Percentiles rank a stretch among this genome's conserved stretches.
Conservation (phyloP, 2,329 filamentous ascomycete species). For the Knoxdaviesia proteae region DNA sequence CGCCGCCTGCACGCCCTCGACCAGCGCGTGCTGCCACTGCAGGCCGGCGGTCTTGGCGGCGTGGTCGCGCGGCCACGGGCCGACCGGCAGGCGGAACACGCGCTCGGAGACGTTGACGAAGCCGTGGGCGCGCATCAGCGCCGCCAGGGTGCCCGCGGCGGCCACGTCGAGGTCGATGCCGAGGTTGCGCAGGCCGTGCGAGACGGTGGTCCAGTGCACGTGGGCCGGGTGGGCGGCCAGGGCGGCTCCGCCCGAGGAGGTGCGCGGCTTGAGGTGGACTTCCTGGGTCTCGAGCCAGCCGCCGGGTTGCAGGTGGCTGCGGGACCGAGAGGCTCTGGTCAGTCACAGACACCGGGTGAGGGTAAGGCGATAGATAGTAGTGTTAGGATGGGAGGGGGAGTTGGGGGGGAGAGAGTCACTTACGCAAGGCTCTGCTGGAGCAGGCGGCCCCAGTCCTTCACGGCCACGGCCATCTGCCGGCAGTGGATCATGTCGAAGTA, state of each 20-base stretch:
- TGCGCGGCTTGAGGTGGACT: slow-evolving; percentile 26
- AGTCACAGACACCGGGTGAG: too few species aligned
- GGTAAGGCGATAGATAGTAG: too few species aligned
- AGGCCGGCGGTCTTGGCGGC: slow-evolving; percentile 18
- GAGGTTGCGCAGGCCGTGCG: slow-evolving; percentile 19
- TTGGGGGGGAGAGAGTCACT: slow-evolving; percentile 5
- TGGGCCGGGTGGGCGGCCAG: slow-evolving; percentile 21
- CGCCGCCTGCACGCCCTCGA: slow-evolving; percentile 29
- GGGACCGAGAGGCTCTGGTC: neutral
- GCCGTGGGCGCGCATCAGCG: slow-evolving; percentile 26
- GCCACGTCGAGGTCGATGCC: slow-evolving; percentile 26
- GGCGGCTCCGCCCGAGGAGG: slow-evolving; percentile 16
- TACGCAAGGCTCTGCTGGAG: slow-evolving; percentile 25
- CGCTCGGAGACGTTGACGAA: slow-evolving; percentile 29
- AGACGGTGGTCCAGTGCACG: slow-evolving; percentile 25
- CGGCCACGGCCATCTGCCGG: slow-evolving; percentile 33
- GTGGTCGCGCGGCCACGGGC: slow-evolving; percentile 28
- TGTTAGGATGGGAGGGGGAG: too few species aligned
- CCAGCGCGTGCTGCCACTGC: slow-evolving; percentile 27
- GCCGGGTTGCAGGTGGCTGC: slow-evolving; percentile 28
- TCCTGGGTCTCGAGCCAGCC: slow-evolving; percentile 36
- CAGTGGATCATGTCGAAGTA: slow-evolving; percentile 41
- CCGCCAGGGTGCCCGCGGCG: slow-evolving; percentile 18
- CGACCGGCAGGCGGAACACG: slow-evolving; percentile 30
- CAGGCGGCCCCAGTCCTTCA: slow-evolving; percentile 31